A percentile compares a stretch with the other conserved stretches of the same genome.
Evolutionary conservation across 1,139 yeast genomes (phyloP).

Genomic region (Meyerozyma carpophila): DNA sequence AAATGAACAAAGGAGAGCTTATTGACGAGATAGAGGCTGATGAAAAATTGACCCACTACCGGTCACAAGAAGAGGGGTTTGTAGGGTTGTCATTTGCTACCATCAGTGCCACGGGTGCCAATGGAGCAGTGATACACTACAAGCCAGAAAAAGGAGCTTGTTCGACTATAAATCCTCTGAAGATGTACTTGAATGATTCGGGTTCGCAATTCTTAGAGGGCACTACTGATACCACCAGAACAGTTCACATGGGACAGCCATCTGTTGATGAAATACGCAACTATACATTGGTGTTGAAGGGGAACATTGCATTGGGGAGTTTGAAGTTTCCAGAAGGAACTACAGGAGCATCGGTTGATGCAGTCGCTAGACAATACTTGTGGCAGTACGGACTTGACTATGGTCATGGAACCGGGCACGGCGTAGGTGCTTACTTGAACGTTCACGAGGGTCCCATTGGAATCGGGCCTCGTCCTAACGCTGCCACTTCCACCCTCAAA

Average conservation of each 20-base stretch:
- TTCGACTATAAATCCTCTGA: constrained; percentile 65
- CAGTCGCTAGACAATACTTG: constrained; percentile 81
- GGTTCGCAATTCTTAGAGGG: constrained; percentile 95
- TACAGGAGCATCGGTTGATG: constrained; percentile 77
- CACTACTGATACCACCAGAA: constrained; percentile 94
- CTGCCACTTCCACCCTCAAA: constrained; percentile 42
- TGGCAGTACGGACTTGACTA: constrained; percentile 90
- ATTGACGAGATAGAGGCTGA: constrained; percentile 82
- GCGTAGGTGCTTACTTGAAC: constrained; percentile 87
- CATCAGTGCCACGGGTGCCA: constrained; percentile 88
- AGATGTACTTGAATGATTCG: constrained; percentile 82
- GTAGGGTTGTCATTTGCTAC: constrained; percentile 88
- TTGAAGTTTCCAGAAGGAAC: constrained; percentile 84
- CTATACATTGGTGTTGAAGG: constrained; percentile 88
- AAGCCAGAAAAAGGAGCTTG: constrained; percentile 60
- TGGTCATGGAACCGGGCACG: constrained; percentile 96
- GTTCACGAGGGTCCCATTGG: constrained; percentile 98
- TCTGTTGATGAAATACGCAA: constrained; percentile 60
- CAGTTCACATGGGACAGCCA: constrained; percentile 76
- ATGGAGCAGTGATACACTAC: constrained; percentile 92
- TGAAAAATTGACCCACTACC: constrained; percentile 57
- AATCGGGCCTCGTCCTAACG: constrained; percentile 61
- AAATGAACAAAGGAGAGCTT: constrained; percentile 46
- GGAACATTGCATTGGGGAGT: constrained; percentile 75
- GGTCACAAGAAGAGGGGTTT: constrained; percentile 58